phyloP scores from a whole-genome alignment of 768 basidiomycete species.

The Lanmaoa rubissima region DNA sequence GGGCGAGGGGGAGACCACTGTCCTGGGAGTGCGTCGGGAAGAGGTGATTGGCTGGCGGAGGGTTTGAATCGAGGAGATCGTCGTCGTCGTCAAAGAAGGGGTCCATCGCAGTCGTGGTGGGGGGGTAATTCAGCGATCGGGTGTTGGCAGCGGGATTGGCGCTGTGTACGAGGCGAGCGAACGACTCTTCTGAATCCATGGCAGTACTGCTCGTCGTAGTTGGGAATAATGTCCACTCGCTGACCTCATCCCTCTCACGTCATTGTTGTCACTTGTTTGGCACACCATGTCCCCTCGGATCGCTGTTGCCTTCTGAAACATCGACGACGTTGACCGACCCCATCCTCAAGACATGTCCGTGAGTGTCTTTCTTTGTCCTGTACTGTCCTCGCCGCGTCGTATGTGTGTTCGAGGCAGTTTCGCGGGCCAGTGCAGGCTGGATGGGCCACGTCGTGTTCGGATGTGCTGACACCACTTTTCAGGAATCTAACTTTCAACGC shows the following conservation, averaged over 20 bases:
- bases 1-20: constrained; percentile 55
- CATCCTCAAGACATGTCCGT: constrained; percentile 20
- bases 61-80: constrained; percentile 31
- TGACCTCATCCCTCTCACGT: constrained; percentile 6
- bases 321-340: constrained; percentile 2
- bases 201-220: not conserved
- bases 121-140: constrained; percentile 49
- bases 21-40: constrained; percentile 43
- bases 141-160: constrained; percentile 23
- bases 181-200: constrained; percentile 30
- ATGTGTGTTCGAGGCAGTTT: rapidly evolving
- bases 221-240: not conserved
- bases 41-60: not conserved
- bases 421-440: constrained; percentile 4
- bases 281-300: not conserved
- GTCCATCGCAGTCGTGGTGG: constrained; percentile 52
- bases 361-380: constrained; percentile 2
- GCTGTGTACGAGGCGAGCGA: constrained; percentile 26
- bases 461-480: constrained; percentile 18
- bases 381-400: not conserved
- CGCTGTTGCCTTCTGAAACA: not conserved
- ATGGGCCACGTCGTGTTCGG: constrained; percentile 3
- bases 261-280: constrained; percentile 18
- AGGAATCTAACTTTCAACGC: constrained; percentile 91
- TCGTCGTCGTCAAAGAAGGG: constrained; percentile 86